Conservation (phyloP, 192 early-diverging fungal species). For the Linnemannia exigua region DNA sequence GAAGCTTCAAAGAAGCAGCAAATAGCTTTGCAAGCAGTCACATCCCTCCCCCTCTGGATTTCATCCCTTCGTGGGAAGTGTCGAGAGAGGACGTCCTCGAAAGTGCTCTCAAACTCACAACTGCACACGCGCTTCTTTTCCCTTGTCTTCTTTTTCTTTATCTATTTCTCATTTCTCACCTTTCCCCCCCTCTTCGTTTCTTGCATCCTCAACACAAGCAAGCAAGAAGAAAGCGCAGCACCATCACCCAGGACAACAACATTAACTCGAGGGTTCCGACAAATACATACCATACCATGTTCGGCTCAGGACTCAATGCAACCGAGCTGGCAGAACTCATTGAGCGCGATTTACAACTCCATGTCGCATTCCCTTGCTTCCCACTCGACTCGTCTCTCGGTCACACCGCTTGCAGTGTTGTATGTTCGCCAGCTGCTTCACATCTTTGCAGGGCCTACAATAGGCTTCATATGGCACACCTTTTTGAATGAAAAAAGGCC, state of each 20-base stretch:
- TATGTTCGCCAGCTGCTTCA: constrained; percentile 20
- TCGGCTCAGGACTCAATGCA: constrained; percentile 42
- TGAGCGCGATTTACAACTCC: constrained; percentile 63
- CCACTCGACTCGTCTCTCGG: constrained; percentile 61
- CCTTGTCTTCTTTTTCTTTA: background rate
- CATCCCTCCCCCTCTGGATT: too few relatives aligned
- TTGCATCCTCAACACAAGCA: background rate
- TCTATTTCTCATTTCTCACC: background rate
- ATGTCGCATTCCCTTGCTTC: constrained; percentile 70
- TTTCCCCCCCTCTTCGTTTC: background rate
- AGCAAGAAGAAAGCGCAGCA: background rate
- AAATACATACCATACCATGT: too few relatives aligned
- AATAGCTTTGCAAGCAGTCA: constrained; percentile 2
- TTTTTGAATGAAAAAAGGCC: background rate
- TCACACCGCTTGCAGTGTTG: constrained; percentile 68
- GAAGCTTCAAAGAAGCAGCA: background rate
- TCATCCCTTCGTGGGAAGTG: background rate
- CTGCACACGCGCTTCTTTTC: background rate
- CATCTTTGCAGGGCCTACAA: background rate
- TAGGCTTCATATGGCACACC: background rate
- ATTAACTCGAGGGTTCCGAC: too few relatives aligned
- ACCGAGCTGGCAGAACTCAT: constrained; percentile 57
- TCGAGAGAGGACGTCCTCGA: background rate
- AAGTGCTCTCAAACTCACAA: background rate
- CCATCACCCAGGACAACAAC: background rate